Evolutionary conservation across 2,329 filamentous ascomycete species (phyloP).

Genomic region (Aureobasidium zeae): DNA sequence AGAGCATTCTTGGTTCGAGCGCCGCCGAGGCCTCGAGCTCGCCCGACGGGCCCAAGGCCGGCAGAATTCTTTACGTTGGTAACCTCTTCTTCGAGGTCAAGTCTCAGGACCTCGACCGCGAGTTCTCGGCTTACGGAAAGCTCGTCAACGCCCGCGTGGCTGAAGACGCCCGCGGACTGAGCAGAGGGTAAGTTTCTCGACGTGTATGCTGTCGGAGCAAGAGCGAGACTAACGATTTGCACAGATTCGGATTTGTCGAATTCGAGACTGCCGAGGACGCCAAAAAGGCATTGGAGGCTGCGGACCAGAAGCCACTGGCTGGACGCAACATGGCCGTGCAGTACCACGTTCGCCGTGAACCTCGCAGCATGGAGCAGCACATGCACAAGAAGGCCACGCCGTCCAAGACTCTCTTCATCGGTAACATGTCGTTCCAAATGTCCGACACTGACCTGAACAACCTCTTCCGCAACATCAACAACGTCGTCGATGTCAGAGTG

Average conservation of each 20-base stretch:
- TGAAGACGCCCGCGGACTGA: slow-evolving; percentile 53
- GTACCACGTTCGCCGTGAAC: slow-evolving; percentile 38
- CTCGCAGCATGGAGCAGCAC: slow-evolving; percentile 14
- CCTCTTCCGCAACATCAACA: slow-evolving; percentile 60
- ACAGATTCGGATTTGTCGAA: slow-evolving; percentile 58
- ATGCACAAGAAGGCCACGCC: slow-evolving; percentile 28
- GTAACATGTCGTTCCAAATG: slow-evolving; percentile 80
- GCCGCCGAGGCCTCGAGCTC: slow-evolving; percentile 20
- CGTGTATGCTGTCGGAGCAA: neutral
- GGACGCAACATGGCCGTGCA: slow-evolving; percentile 57
- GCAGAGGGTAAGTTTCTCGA: slow-evolving; percentile 62
- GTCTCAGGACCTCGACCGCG: slow-evolving; percentile 48
- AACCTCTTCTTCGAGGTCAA: slow-evolving; percentile 63
- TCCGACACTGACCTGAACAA: slow-evolving; percentile 73
- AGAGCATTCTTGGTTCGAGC: slow-evolving; percentile 15
- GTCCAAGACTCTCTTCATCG: slow-evolving; percentile 65
- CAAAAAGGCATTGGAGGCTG: slow-evolving; percentile 45
- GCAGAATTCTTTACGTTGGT: slow-evolving; percentile 52
- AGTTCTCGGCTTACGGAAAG: slow-evolving; percentile 51
- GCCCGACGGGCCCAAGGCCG: slow-evolving; percentile 22
- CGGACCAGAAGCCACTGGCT: slow-evolving; percentile 52
- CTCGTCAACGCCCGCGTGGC: slow-evolving; percentile 48
- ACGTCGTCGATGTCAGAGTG: slow-evolving; percentile 67
- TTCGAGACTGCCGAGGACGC: slow-evolving; percentile 48
- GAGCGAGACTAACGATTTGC: slow-evolving; percentile 6